Conservation (phyloP, 768 basidiomycete genomes). For the Phallus indusiatus region DNA sequence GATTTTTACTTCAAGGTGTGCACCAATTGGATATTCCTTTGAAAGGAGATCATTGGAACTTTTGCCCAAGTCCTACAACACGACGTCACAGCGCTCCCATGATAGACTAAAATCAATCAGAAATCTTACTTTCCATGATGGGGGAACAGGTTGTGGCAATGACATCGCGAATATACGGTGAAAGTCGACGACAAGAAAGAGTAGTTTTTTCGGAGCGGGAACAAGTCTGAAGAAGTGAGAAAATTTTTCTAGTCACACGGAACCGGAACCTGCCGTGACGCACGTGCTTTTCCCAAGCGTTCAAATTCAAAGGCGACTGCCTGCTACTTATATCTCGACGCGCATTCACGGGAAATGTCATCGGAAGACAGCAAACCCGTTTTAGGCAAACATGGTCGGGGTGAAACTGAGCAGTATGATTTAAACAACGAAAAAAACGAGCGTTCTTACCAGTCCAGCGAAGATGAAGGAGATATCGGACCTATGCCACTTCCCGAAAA, state of each 20-base stretch:
- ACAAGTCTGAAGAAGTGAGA: not conserved
- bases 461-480: constrained; percentile 73
- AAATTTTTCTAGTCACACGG: not conserved
- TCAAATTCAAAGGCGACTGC: not conserved
- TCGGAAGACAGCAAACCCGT: constrained; percentile 31
- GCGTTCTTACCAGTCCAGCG: constrained; percentile 37
- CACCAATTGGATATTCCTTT: constrained; percentile 84
- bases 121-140: constrained; percentile 78
- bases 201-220: not conserved
- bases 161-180: constrained; percentile 43
- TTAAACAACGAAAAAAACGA: constrained; percentile 21
- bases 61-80: constrained; percentile 82
- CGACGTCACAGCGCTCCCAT: not conserved
- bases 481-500: constrained; percentile 76
- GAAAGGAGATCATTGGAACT: constrained; percentile 89
- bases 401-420: constrained; percentile 20
- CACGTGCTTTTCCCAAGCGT: not conserved
- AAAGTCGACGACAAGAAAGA: not conserved
- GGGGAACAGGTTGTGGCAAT: constrained; percentile 91
- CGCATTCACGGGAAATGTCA: not conserved
- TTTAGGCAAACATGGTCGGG: constrained; percentile 56
- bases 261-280: not conserved
- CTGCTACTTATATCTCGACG: not conserved
- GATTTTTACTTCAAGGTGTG: constrained; percentile 78
- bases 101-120: constrained; percentile 7